Conservation (phyloP, 345 rosid species). For the Aegle marmelos region DNA sequence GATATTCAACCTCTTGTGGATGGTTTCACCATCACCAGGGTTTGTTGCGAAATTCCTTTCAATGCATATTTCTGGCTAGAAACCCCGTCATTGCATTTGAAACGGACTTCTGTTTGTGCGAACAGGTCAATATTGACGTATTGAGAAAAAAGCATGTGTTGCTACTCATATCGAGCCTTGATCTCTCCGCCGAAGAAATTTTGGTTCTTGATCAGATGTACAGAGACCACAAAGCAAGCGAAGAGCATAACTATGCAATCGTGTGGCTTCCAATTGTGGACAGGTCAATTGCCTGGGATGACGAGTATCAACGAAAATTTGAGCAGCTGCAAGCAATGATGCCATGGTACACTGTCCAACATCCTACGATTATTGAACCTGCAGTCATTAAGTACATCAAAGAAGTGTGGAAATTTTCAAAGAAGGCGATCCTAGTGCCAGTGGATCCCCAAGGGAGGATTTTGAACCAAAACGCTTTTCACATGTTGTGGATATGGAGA, state of each 20-base stretch:
- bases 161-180: constrained; percentile 37
- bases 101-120: neutral
- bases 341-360: constrained; percentile 35
- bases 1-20: constrained; percentile 40
- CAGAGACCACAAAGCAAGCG: constrained; percentile 8
- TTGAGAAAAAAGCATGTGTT: constrained; percentile 28
- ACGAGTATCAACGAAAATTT: constrained; percentile 22
- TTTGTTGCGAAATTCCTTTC: constrained; percentile 1
- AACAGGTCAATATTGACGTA: constrained; percentile 25
- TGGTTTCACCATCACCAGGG: constrained; percentile 29
- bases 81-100: neutral
- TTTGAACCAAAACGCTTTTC: constrained; percentile 22
- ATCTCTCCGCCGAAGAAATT: constrained; percentile 36
- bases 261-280: constrained; percentile 51
- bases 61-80: neutral
- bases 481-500: constrained; percentile 37
- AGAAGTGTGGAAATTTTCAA: constrained; percentile 28
- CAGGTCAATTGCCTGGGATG: constrained; percentile 22
- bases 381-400: constrained; percentile 32
- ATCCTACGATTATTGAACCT: constrained; percentile 27
- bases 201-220: constrained; percentile 20
- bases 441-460: constrained; percentile 32
- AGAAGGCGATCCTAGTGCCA: constrained; percentile 28
- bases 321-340: constrained; percentile 16
- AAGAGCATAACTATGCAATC: constrained; percentile 23